Evolutionary conservation across 306 rosid species (phyloP).

Genomic region (Quercus wislizeni): DNA sequence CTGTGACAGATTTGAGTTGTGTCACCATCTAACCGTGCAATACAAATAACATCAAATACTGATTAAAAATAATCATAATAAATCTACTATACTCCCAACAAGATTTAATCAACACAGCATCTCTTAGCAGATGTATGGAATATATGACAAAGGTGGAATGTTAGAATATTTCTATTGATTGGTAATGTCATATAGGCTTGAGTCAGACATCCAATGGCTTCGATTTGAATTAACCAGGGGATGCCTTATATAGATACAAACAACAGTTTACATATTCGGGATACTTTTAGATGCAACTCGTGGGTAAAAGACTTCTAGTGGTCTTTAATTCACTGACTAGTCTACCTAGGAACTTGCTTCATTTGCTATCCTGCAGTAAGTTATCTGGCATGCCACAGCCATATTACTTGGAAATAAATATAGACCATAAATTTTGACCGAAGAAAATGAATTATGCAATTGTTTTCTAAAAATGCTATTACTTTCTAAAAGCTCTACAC

Average conservation of each 20-base stretch:
- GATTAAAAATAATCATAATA: constrained; percentile 1
- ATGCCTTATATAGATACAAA: background rate
- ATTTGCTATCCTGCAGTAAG: background rate
- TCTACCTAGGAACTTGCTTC: background rate
- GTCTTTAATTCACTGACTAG: background rate
- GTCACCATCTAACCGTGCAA: constrained; percentile 23
- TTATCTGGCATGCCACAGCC: background rate
- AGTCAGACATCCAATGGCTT: too few species aligned
- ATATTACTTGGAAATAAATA: background rate
- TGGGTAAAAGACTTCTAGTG: background rate
- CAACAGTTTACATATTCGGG: background rate
- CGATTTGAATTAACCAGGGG: too few species aligned
- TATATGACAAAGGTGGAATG: too few species aligned
- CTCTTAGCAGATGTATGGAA: background rate
- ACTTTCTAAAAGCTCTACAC: background rate
- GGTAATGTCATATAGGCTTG: too few species aligned
- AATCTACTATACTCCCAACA: background rate
- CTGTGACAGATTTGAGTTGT: constrained; percentile 45
- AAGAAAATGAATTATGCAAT: background rate
- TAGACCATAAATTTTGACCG: too few species aligned
- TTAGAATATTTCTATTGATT: too few species aligned
- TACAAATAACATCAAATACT: background rate
- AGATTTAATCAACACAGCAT: background rate
- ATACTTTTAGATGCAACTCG: background rate
- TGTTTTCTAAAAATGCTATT: background rate